Percentiles rank a stretch among this genome's conserved stretches.
Evolutionary conservation across 2,329 filamentous ascomycete genomes (phyloP).

Genomic region (Canariomyces notabilis): DNA sequence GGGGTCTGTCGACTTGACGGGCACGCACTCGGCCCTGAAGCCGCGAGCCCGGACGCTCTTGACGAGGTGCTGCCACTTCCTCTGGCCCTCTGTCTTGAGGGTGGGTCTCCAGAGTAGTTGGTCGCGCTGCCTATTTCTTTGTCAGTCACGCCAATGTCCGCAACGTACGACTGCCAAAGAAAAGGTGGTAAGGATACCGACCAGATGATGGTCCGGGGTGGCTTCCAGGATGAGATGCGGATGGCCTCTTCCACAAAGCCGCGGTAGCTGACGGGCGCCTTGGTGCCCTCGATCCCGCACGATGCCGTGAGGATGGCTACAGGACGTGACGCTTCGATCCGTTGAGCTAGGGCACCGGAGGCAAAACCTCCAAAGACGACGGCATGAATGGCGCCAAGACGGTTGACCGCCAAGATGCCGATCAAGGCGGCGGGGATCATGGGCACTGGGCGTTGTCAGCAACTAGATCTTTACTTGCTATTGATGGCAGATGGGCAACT

Average conservation of each 20-base stretch:
- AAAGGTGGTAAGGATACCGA: not conserved
- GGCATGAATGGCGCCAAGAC: conserved; percentile 81
- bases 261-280: conserved; percentile 73
- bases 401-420: conserved; percentile 74
- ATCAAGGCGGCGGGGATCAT: conserved; percentile 91
- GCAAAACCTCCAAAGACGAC: conserved; percentile 95
- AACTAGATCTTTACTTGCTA: not conserved
- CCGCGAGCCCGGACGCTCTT: conserved; percentile 64
- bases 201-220: conserved; percentile 71
- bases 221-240: conserved; percentile 62
- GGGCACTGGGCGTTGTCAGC: conserved; percentile 58
- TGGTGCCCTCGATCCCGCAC: conserved; percentile 83
- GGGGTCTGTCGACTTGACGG: conserved; percentile 70
- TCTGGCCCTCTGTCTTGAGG: conserved; percentile 61
- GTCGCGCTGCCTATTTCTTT: conserved; percentile 60
- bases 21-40: conserved; percentile 67
- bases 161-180: not conserved
- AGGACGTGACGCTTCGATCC: conserved; percentile 78
- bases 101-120: conserved; percentile 68
- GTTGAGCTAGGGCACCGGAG: conserved; percentile 72
- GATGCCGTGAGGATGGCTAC: conserved; percentile 79
- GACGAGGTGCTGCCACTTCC: conserved; percentile 74
- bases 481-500: no score
- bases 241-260: conserved; percentile 72
- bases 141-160: no score